Percentiles rank a stretch among this genome's conserved stretches.
Evolutionary conservation across 129 eudicot genomes (phyloP).

Genomic region (Sambucus nigra): DNA sequence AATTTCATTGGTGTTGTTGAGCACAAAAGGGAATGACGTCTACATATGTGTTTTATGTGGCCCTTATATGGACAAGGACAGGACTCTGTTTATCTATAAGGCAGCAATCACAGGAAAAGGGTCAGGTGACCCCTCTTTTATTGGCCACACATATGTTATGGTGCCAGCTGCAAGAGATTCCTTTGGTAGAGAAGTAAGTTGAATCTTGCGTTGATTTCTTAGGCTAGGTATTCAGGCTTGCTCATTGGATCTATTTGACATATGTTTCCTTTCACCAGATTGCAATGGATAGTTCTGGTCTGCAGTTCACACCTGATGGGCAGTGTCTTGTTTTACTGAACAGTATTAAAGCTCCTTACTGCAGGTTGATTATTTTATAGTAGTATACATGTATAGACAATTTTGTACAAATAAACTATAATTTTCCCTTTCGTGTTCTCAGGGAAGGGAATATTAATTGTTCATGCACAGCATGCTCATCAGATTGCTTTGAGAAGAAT

Average conservation of each 20-base stretch:
- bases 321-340: slow-evolving; percentile 48
- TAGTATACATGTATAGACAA: neutral
- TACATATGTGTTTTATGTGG: slow-evolving; percentile 69
- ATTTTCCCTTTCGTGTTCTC: slow-evolving; percentile 11
- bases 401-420: slow-evolving; percentile 11
- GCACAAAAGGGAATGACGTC: slow-evolving; percentile 39
- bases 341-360: slow-evolving; percentile 54
- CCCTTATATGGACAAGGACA: slow-evolving; percentile 30
- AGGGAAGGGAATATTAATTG: slow-evolving; percentile 61
- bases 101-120: slow-evolving; percentile 30
- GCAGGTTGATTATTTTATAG: slow-evolving; percentile 45
- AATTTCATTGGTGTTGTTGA: slow-evolving; percentile 60
- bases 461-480: slow-evolving; percentile 51
- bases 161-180: slow-evolving; percentile 36
- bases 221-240: neutral
- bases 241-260: neutral
- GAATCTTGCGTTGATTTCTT: slow-evolving; percentile 1
- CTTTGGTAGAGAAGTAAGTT: slow-evolving; percentile 64
- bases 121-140: slow-evolving; percentile 57
- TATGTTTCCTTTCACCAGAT: slow-evolving; percentile 34
- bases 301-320: slow-evolving; percentile 83
- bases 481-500: slow-evolving; percentile 48
- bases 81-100: slow-evolving; percentile 52
- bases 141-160: slow-evolving; percentile 53
- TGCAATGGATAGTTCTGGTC: slow-evolving; percentile 38